These are phyloP conservation scores for Aspergillus hortae DNA, from an alignment of 2,329 filamentous ascomycete species.

Conservation along the genomic window DNA sequence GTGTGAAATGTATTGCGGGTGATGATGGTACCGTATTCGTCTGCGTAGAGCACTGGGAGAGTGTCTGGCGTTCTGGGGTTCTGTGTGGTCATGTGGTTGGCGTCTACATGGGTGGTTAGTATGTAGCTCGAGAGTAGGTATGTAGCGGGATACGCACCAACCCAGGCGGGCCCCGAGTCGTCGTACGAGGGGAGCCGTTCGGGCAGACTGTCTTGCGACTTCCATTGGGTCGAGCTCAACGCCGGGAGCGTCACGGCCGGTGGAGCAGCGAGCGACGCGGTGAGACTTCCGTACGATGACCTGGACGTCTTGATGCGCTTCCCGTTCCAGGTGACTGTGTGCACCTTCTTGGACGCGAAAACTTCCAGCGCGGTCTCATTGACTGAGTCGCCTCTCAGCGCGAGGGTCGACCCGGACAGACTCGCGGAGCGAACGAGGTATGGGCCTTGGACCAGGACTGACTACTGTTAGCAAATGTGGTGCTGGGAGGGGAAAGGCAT, in stretches of 20 bases:
- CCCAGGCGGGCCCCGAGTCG: constrained; percentile 38
- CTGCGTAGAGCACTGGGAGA: constrained; percentile 45
- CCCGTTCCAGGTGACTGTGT: constrained; percentile 52
- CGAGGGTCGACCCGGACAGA: constrained; percentile 35
- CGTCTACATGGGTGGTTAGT: constrained; percentile 16
- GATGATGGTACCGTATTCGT: constrained; percentile 37
- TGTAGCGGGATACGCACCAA: constrained; percentile 21
- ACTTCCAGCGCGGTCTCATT: constrained; percentile 43
- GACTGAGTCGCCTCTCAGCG: constrained; percentile 46
- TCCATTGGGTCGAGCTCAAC: constrained; percentile 31
- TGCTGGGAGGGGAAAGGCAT: not conserved
- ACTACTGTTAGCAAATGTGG: not conserved
- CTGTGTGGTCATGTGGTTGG: constrained; percentile 40
- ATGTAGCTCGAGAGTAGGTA: not conserved
- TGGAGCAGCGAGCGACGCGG: constrained; percentile 29
- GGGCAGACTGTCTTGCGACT: constrained; percentile 43
- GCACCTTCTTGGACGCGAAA: constrained; percentile 47
- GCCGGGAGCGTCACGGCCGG: constrained; percentile 28
- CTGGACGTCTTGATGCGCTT: constrained; percentile 27
- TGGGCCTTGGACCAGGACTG: constrained; percentile 52
- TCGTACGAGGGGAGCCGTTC: constrained; percentile 40
- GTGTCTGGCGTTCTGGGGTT: constrained; percentile 43
- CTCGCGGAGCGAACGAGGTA: constrained; percentile 50
- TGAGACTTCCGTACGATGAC: constrained; percentile 40
- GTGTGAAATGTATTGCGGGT: not conserved